Conservation (phyloP, 2,329 filamentous ascomycete species). For the Cadophora malorum region DNA sequence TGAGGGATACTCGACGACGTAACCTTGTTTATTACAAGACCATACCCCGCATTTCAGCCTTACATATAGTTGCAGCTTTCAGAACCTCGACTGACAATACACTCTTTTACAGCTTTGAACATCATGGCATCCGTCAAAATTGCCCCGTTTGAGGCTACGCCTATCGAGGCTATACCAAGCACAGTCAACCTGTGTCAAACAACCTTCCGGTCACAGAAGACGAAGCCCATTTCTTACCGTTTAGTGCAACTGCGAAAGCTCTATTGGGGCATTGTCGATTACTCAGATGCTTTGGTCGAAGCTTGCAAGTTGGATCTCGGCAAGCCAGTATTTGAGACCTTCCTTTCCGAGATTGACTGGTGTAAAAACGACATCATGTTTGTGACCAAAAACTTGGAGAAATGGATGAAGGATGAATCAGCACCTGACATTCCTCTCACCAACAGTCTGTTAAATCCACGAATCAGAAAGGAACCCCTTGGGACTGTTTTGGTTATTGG, state of each 20-base stretch:
- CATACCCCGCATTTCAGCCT: not conserved
- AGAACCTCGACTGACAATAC: not conserved
- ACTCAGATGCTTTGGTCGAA: constrained; percentile 72
- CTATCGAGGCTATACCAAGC: constrained; percentile 68
- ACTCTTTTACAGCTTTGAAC: not conserved
- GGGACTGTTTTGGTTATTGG: constrained; percentile 86
- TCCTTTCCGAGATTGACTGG: constrained; percentile 79
- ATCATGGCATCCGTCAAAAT: constrained; percentile 38
- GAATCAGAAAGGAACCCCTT: constrained; percentile 85
- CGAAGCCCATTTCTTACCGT: constrained; percentile 82
- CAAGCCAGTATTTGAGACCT: constrained; percentile 78
- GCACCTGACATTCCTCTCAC: constrained; percentile 71
- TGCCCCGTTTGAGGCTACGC: constrained; percentile 62
- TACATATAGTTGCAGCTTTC: no score
- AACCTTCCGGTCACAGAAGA: constrained; percentile 81
- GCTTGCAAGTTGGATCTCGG: constrained; percentile 79
- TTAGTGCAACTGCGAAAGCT: constrained; percentile 88
- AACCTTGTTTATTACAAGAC: not conserved
- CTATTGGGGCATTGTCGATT: constrained; percentile 90
- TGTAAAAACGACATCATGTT: constrained; percentile 82
- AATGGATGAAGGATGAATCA: constrained; percentile 83
- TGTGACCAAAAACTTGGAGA: constrained; percentile 76
- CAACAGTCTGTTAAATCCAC: constrained; percentile 73
- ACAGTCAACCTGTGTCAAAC: constrained; percentile 66
- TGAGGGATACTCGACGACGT: not conserved